Evolutionary conservation across 306 rosid species (phyloP), one percentile per base, ranked within the genome.

Genomic region (Clitoria ternatea): DNA sequence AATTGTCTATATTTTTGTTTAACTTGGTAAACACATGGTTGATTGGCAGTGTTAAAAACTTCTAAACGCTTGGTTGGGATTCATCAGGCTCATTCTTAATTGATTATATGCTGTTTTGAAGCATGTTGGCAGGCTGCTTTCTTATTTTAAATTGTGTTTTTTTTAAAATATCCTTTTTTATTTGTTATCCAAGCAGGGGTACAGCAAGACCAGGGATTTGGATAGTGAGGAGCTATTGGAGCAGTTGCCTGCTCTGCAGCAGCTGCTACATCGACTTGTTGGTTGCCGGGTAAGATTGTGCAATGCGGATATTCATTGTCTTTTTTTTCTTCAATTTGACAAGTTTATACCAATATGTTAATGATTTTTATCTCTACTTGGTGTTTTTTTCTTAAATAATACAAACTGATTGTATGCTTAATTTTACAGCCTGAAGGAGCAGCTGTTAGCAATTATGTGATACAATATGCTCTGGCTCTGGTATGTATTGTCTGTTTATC

Each of bases 391-490:
- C 48, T 45, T 35, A n/a, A 54, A 12, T 44, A 55, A 23, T 30
- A 56, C 15, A 44, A 82, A 64, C 30, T 77, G 73, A 71, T 70
- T 50, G 75, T 60, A 20, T 79, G 73, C 72, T 54, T 22, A 29
- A 70, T 47, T 77, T 75, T 78, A 47, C 97, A 95, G 99, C 99
- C 99, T 26, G 99, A 95, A 83, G 99, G 96, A 80, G 96, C 96
- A 64, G 97, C 99, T 73, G 77, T 80, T 63, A 65, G 61, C 86
- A 95, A 95, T 79, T 89, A 91, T 68, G 96, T 95, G 76, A 91
- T 95, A 75, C 99, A 95, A 81, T 95, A 95, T 66, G 99, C 99
- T 50, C 77, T 95, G 66, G 99, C 99, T 37, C 85, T 95, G 96
- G 99, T 95, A 89, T 75, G 87, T 82, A 48, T 30, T 37, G 5